These are phyloP conservation scores for Clonostachys solani DNA, from an alignment of 2,329 filamentous ascomycete species.

Conservation along the genomic window DNA sequence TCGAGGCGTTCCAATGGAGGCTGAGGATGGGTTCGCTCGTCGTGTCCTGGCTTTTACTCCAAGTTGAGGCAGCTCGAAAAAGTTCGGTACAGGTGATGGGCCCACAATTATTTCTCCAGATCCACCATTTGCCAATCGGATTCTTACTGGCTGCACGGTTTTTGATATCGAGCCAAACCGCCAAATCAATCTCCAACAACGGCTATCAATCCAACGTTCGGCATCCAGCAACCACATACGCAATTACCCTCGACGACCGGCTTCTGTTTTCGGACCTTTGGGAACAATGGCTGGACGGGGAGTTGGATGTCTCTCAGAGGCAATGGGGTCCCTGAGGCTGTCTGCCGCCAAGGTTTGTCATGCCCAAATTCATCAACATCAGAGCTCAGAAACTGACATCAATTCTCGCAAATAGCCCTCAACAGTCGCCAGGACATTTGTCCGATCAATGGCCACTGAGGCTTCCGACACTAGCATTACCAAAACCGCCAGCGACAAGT, in stretches of 20 bases:
- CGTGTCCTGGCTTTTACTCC: no score
- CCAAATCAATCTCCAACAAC: no score
- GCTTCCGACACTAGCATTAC: conserved; percentile 27
- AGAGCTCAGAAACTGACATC: no score
- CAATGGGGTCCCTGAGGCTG: conserved; percentile 43
- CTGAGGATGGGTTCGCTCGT: no score
- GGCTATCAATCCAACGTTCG: no score
- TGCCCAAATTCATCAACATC: no score
- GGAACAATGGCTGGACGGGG: conserved; percentile 39
- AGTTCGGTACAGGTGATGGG: conserved; percentile 4
- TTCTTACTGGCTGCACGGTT: not conserved
- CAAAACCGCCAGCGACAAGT: conserved; percentile 21
- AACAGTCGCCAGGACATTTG: conserved; percentile 31
- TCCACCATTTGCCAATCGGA: no score
- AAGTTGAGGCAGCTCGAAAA: no score
- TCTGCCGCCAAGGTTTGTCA: conserved; percentile 17
- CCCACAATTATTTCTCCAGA: conserved; percentile 20
- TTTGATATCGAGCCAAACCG: not conserved
- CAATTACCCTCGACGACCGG: not conserved
- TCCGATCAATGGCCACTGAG: conserved; percentile 54
- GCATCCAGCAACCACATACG: no score
- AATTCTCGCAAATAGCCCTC: conserved; percentile 19
- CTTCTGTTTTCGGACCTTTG: not conserved
- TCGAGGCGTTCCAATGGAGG: no score
- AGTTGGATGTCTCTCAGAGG: conserved; percentile 46